A percentile compares a stretch with the other conserved stretches of the same genome.
These are phyloP conservation scores for Ogataea degrootiae DNA, from an alignment of 805 yeast genomes.

Conservation along the genomic window DNA sequence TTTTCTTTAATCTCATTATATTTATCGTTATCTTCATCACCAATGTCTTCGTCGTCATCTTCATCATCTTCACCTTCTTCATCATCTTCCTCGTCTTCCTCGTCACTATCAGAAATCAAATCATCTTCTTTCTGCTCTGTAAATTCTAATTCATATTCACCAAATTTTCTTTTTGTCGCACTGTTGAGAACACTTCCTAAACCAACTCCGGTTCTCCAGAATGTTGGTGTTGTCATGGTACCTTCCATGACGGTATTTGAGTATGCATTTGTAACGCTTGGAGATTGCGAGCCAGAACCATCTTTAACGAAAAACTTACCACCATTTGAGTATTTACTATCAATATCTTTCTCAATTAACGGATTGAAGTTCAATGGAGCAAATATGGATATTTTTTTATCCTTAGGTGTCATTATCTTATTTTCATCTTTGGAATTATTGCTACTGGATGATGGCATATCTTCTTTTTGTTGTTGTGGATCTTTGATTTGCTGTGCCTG, in stretches of 20 bases:
- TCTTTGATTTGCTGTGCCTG: slow-evolving; percentile 1
- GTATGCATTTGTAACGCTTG: slow-evolving; percentile 1
- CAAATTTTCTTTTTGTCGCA: slow-evolving; percentile 2
- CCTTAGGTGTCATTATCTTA: slow-evolving; percentile 32
- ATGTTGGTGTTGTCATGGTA: slow-evolving; percentile 20
- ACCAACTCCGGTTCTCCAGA: slow-evolving; percentile 9
- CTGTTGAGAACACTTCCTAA: neutral
- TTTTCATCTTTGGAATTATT: slow-evolving; percentile 9
- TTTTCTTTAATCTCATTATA: slow-evolving; percentile 3
- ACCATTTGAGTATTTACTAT: slow-evolving; percentile 81
- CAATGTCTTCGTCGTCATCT: slow-evolving; percentile 13
- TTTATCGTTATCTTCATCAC: slow-evolving; percentile 8
- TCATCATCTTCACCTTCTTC: slow-evolving; percentile 14
- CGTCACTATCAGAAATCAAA: slow-evolving; percentile 28
- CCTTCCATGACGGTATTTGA: slow-evolving; percentile 5
- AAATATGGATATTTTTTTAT: slow-evolving; percentile 53
- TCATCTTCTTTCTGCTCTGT: slow-evolving; percentile 10
- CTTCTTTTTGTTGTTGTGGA: neutral
- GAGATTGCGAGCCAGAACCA: slow-evolving; percentile 1
- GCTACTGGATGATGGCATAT: neutral
- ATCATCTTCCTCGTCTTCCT: slow-evolving; percentile 11
- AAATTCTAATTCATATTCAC: neutral
- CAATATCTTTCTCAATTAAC: slow-evolving; percentile 67
- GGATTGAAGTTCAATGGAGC: slow-evolving; percentile 84
- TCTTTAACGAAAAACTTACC: slow-evolving; percentile 74